Percentiles rank a stretch among this genome's conserved stretches.
phyloP scores from a whole-genome alignment of 352 stramenopile genomes.

The Halophytophthora polymorphica region DNA sequence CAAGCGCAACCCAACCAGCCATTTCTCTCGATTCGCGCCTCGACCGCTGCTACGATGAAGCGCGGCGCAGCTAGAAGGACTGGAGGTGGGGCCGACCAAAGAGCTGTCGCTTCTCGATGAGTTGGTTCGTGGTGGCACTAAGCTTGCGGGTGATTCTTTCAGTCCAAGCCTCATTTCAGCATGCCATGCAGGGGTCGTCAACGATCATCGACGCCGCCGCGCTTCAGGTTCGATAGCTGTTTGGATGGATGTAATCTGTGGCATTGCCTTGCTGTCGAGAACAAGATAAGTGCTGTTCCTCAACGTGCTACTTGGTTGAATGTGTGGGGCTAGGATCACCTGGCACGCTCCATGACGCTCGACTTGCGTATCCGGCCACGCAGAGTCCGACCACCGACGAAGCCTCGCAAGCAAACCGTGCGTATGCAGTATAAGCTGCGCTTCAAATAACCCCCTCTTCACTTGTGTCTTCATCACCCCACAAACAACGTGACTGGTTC shows the following conservation, averaged over 20 bases:
- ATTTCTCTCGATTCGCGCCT: too few species aligned
- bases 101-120: too few species aligned
- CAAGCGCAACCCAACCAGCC: too few species aligned
- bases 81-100: too few species aligned
- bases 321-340: constrained; percentile 30
- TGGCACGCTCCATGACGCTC: constrained; percentile 51
- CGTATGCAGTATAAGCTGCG: too few species aligned
- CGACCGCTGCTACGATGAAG: too few species aligned
- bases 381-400: constrained; percentile 6
- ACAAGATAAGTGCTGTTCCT: not conserved
- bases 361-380: constrained; percentile 27
- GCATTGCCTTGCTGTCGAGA: not conserved
- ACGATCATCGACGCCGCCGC: constrained; percentile 74
- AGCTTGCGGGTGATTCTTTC: not conserved
- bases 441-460: too few species aligned
- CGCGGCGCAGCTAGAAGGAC: too few species aligned
- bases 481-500: not conserved
- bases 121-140: not conserved
- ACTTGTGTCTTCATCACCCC: not conserved
- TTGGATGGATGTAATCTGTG: not conserved
- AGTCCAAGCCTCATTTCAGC: constrained; percentile 11
- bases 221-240: constrained; percentile 37
- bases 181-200: constrained; percentile 29
- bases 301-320: not conserved
- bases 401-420: constrained; percentile 3